Evolutionary conservation across 75 land plant genomes (phyloP), one percentile per base, ranked within the genome.

Genomic region (Adiantum capillusveneris): DNA sequence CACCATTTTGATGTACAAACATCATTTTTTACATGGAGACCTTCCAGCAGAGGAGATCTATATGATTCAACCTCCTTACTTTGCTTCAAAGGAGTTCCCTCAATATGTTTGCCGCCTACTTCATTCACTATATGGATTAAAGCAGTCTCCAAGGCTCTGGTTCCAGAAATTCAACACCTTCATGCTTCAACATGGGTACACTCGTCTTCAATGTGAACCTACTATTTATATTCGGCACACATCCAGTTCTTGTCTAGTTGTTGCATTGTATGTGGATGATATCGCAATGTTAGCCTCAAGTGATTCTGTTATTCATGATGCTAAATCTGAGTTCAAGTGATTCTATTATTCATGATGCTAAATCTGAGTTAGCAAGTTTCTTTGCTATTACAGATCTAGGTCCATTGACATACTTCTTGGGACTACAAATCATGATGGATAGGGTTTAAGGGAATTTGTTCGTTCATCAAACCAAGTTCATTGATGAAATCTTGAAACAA

Each of bases 1-100:
- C 68, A 65, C 14, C 53, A 65, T 22, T 5, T 72, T 14, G 58
- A 65, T 65, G 18, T 48, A 48, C 51, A 48, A 39, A 58, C 61
- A 16, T 11, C 67, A 6, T 71, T 64, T 41, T 55, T 75, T 31
- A n/a, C 0, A 68, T 62, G 68, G 74, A 25, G 65, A 76, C 0
- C 45, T 68, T n/a, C n/a, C n/a, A 12, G 30, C 57, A 18, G 65
- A 72, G 29, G 69, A 65, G 53, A 30, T 74, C 11, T 57, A 74
- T 49, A 63, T 67, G 66, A 26, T 0, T 16, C 57, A 58, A 44
- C 57, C 27, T 27, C 19, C 49, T 11, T 16, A 58, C 0, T 76
- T 60, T 21, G 29, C 50, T 6, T n/a, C 0, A 0, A 59, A 51
- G 39, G 48, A 31, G 11, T 42, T 36, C 34, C 63, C 49, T 0